Percentiles rank a stretch among this genome's conserved stretches.
Conservation (phyloP, 2,329 filamentous ascomycete species). For the Ramularia endophylla region DNA sequence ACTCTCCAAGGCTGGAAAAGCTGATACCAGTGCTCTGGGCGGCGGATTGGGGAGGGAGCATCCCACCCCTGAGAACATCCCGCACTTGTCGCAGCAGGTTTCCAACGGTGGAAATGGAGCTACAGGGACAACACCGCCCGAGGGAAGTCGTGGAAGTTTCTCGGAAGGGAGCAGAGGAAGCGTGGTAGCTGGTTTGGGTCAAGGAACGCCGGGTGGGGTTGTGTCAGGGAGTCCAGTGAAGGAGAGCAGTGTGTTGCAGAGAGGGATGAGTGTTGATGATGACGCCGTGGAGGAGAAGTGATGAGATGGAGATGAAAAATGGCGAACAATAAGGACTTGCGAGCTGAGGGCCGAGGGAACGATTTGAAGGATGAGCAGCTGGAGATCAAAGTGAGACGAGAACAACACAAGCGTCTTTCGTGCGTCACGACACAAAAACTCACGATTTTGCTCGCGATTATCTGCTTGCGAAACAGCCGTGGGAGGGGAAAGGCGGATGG, state of each 20-base stretch:
- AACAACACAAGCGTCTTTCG: too few relatives aligned
- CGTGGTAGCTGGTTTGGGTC: conserved; percentile 24
- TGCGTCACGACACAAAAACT: too few relatives aligned
- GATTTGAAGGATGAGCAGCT: too few relatives aligned
- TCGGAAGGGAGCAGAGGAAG: conserved; percentile 17
- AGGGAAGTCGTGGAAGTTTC: conserved; percentile 18
- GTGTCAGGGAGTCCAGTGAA: conserved; percentile 76
- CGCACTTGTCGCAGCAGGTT: conserved; percentile 30
- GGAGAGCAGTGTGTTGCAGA: conserved; percentile 80
- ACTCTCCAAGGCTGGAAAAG: conserved; percentile 93
- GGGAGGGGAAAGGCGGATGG: too few relatives aligned
- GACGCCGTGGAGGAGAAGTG: conserved; percentile 26
- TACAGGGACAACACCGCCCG: conserved; percentile 5
- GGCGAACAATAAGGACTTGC: not conserved
- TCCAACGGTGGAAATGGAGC: conserved; percentile 15
- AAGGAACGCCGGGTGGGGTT: conserved; percentile 41
- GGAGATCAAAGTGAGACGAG: too few relatives aligned
- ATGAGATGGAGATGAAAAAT: not conserved
- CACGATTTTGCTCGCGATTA: too few relatives aligned
- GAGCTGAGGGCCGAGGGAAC: too few relatives aligned
- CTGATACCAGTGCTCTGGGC: conserved; percentile 69
- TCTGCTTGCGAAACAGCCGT: too few relatives aligned
- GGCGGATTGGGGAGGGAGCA: conserved; percentile 93
- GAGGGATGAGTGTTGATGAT: conserved; percentile 68
- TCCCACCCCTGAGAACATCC: conserved; percentile 52